phyloP scores from a whole-genome alignment of 805 yeast species.

The Huiozyma sinensis region DNA sequence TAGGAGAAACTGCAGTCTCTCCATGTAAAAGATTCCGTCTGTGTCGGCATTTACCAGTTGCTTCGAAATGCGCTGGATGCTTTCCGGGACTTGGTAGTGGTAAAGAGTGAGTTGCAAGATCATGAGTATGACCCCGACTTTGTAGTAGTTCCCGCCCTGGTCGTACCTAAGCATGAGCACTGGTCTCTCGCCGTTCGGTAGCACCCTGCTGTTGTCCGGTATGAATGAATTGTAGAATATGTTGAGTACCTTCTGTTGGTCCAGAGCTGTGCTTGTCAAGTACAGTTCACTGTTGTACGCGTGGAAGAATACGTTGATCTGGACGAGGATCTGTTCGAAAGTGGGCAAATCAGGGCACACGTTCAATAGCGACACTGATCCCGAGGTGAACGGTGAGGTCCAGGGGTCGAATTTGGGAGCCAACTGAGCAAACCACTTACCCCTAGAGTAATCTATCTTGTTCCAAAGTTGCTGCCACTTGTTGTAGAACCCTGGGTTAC shows the following conservation, averaged over 20 bases:
- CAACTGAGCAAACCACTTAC: slow-evolving; percentile 10
- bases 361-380: not conserved
- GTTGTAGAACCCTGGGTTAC: slow-evolving; percentile 10
- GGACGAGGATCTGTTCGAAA: slow-evolving; percentile 7
- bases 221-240: slow-evolving; percentile 13
- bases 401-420: not conserved
- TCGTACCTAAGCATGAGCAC: slow-evolving; percentile 5
- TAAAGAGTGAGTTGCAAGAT: slow-evolving; percentile 13
- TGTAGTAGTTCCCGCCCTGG: slow-evolving; percentile 17
- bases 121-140: slow-evolving; percentile 18
- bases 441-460: slow-evolving; percentile 17
- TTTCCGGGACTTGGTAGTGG: slow-evolving; percentile 9
- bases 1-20: slow-evolving; percentile 19
- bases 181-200: slow-evolving; percentile 4
- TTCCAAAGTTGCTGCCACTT: slow-evolving; percentile 15
- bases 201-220: slow-evolving; percentile 2
- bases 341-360: slow-evolving; percentile 12
- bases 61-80: slow-evolving; percentile 12
- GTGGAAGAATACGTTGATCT: slow-evolving; percentile 10
- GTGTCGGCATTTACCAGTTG: slow-evolving; percentile 19
- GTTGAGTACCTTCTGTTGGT: slow-evolving; percentile 12
- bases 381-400: not conserved
- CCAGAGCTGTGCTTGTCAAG: slow-evolving; percentile 9
- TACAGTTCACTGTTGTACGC: slow-evolving; percentile 7
- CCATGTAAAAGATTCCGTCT: slow-evolving; percentile 19